Base-by-base conservation (phyloP, 768 basidiomycete genomes). In the Dioszegia crocea region DNA sequence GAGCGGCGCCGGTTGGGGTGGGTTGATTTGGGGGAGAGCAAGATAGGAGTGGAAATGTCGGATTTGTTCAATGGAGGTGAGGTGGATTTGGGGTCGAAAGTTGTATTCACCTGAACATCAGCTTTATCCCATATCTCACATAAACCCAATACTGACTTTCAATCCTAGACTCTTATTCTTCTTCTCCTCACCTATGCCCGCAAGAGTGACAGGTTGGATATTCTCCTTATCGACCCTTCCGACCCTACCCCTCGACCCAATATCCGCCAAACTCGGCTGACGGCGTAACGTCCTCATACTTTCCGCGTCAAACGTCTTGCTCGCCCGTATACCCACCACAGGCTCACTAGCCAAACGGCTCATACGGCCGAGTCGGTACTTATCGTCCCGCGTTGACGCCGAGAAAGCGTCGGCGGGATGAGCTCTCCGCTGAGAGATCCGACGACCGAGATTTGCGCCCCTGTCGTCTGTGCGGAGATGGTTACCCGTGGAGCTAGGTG, bases 221-320 rank as follows among this genome's bases (percentile, higher is more conserved):
- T 51, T 51, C 49, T 36, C 49, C 36, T 51, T 49, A 10, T 33
- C 31, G 23, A 26, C 36, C 4, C 12, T 27, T 10, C 3, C 23
- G 10, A 53, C 53, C 26, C 39, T 52, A n/a, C 39, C 56, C 48
- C 29, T 50, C n/a, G 41, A 24, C 17, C 52, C 58, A 24, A 63
- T 11, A 44, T 63, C 54, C 19, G 62, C 52, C 48, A 60, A 27
- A 54, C 55, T 61, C 16, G 47, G 50, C 30, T 64, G 63, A 19
- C 63, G 23, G 3, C 56, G 17, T 26, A 64, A 36, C 9, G 59
- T 60, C 43, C 55, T 33, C 63, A 64, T 64, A 40, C 57, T 63
- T 3, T 39, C 45, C 17, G 19, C 24, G 9, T 43, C 38, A 17
- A 59, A 23, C 16, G 39, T 45, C 49, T 43, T 50, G 27, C 40